phyloP scores from a whole-genome alignment of 352 stramenopile genomes.

The Pythium grandisporangium region DNA sequence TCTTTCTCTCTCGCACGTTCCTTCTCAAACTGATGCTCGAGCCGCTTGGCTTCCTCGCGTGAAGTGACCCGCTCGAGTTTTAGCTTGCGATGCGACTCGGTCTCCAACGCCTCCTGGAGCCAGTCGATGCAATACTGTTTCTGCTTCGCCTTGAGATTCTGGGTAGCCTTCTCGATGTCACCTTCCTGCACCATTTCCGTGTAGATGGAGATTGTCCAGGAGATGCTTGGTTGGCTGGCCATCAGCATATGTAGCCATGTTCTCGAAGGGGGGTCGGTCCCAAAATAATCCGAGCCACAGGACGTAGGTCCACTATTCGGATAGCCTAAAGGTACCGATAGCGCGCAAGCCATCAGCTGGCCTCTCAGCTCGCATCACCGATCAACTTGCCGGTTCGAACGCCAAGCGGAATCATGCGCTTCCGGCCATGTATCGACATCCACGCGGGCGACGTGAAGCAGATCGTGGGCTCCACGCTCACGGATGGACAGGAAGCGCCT shows the following conservation, averaged over 20 bases:
- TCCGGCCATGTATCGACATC: slow-evolving; percentile 98
- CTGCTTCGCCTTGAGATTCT: slow-evolving; percentile 14
- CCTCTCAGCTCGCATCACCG: no score
- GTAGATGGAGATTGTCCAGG: no score
- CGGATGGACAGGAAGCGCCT: slow-evolving; percentile 61
- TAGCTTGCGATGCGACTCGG: slow-evolving; percentile 36
- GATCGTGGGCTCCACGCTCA: slow-evolving; percentile 97
- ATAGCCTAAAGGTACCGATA: no score
- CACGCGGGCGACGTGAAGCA: slow-evolving; percentile 97
- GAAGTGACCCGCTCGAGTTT: slow-evolving; percentile 23
- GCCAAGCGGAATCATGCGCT: slow-evolving; percentile 94
- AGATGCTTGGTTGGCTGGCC: no score
- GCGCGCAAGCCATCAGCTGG: no score
- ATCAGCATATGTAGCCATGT: no score
- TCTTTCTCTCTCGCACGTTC: slow-evolving; percentile 38
- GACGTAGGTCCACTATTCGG: no score
- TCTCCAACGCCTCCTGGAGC: slow-evolving; percentile 38
- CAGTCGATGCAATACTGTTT: slow-evolving; percentile 45
- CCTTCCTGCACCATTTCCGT: neutral
- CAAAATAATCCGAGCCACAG: no score
- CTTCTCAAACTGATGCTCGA: slow-evolving; percentile 44
- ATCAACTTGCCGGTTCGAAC: no score
- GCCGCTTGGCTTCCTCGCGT: slow-evolving; percentile 30
- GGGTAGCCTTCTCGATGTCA: slow-evolving; percentile 10
- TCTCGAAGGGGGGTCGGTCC: no score